A percentile compares a stretch with the other conserved stretches of the same genome.
Evolutionary conservation across 768 basidiomycete genomes (phyloP).

Genomic region (Lactifluus hygrophoroides): DNA sequence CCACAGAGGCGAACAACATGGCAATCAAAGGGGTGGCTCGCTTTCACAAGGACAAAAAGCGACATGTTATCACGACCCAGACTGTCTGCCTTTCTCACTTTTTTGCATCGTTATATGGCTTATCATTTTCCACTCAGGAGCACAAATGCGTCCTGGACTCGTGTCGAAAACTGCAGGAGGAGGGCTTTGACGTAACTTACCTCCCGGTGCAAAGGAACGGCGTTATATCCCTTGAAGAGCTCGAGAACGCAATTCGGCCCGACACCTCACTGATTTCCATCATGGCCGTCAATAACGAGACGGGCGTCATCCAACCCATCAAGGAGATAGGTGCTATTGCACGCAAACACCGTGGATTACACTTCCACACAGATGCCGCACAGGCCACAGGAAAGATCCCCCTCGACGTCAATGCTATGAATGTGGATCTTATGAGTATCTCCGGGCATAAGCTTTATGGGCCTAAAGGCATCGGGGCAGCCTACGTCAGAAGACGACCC

Average conservation of each 20-base stretch:
- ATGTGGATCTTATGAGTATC: conserved; percentile 92
- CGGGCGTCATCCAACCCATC: conserved; percentile 95
- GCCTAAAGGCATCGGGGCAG: conserved; percentile 92
- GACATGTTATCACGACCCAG: conserved; percentile 89
- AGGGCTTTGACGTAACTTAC: conserved; percentile 97
- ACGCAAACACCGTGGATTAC: conserved; percentile 80
- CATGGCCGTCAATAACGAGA: conserved; percentile 99
- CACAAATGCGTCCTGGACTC: conserved; percentile 99
- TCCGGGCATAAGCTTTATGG: conserved; percentile 98
- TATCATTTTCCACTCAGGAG: conserved; percentile 46
- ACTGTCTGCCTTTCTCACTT: conserved; percentile 47
- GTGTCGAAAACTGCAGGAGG: conserved; percentile 88
- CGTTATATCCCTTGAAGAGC: conserved; percentile 63
- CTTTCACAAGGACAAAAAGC: conserved; percentile 90
- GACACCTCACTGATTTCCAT: conserved; percentile 93
- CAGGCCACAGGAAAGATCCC: conserved; percentile 91
- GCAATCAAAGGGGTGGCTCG: conserved; percentile 92
- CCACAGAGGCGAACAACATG: conserved; percentile 98
- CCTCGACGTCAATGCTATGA: conserved; percentile 89
- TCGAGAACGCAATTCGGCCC: conserved; percentile 84
- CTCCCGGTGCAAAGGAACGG: conserved; percentile 90
- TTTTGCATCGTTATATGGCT: background rate
- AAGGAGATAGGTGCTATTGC: conserved; percentile 87
- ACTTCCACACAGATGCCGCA: conserved; percentile 96
- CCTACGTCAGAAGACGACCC: conserved; percentile 88